A percentile compares a stretch with the other conserved stretches of the same genome.
phyloP scores from a whole-genome alignment of 495 filamentous ascomycete species.

The Tuber aestivum region DNA sequence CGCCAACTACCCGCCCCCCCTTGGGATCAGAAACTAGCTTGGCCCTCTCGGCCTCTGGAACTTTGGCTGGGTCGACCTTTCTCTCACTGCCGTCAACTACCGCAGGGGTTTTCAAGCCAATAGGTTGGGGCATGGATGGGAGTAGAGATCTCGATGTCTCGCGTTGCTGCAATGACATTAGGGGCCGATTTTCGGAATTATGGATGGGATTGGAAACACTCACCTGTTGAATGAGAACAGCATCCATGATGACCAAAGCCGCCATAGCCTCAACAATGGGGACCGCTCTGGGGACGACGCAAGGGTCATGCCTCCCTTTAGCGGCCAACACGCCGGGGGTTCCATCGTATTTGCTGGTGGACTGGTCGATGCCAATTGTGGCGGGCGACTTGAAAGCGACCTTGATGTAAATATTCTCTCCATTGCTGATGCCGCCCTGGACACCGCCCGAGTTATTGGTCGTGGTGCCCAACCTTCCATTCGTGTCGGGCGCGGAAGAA shows the following conservation, averaged over 20 bases:
- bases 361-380: constrained; percentile 88
- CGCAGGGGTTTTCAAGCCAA: constrained; percentile 24
- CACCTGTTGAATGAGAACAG: constrained; percentile 78
- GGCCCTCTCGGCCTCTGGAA: constrained; percentile 1
- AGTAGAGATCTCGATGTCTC: constrained; percentile 52
- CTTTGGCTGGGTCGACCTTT: constrained; percentile 10
- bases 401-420: constrained; percentile 89
- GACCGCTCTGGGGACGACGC: constrained; percentile 87
- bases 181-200: background rate
- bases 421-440: constrained; percentile 95
- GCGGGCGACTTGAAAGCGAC: constrained; percentile 94
- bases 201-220: constrained; percentile 14
- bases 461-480: constrained; percentile 65
- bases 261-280: constrained; percentile 98
- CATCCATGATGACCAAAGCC: constrained; percentile 82
- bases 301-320: constrained; percentile 94
- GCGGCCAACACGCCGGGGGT: constrained; percentile 74
- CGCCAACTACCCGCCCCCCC: constrained; percentile 12
- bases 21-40: constrained; percentile 7
- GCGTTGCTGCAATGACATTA: constrained; percentile 20
- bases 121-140: constrained; percentile 47
- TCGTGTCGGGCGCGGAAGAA: constrained; percentile 51
- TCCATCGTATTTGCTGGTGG: constrained; percentile 72
- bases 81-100: constrained; percentile 23
- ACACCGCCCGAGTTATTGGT: constrained; percentile 97